Evolutionary conservation across 176 grass and related monocot genomes (phyloP).

Genomic region (Juncus inflexus): DNA sequence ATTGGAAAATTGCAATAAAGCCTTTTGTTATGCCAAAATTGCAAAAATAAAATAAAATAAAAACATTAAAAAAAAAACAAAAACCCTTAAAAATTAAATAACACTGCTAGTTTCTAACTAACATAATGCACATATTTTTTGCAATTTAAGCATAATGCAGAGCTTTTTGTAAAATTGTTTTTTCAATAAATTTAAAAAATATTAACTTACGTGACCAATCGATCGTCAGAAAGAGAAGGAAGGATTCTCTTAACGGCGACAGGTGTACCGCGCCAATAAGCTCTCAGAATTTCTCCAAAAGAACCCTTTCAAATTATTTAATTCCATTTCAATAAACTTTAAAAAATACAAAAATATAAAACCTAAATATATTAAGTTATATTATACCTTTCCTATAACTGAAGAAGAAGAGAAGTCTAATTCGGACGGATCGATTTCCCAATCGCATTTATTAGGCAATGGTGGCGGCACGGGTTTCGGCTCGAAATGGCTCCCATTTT

Average conservation of each 20-base stretch:
- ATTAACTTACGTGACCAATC: constrained; percentile 78
- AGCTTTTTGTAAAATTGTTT: neutral
- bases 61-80: constrained; percentile 2
- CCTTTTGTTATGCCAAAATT: neutral
- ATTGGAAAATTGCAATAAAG: too few species aligned
- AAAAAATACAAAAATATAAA: constrained; percentile 5
- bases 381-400: constrained; percentile 87
- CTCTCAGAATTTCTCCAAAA: constrained; percentile 99
- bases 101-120: too few species aligned
- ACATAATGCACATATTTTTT: constrained; percentile 4
- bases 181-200: constrained; percentile 26
- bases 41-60: neutral
- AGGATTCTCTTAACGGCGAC: constrained; percentile 99
- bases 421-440: constrained; percentile 93
- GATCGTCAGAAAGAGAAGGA: constrained; percentile 94
- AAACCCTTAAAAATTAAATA: too few species aligned
- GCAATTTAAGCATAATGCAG: neutral
- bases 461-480: constrained; percentile 89
- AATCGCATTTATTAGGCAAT: constrained; percentile 96
- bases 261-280: constrained; percentile 97
- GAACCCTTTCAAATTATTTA: constrained; percentile 58
- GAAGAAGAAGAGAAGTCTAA: constrained; percentile 73
- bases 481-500: constrained; percentile 99
- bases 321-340: constrained; percentile 5
- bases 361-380: neutral